Percentiles rank a stretch among this genome's conserved stretches.
These are phyloP conservation scores for Calonectria pseudoreteaudii DNA, from an alignment of 2,329 filamentous ascomycete species.

Conservation along the genomic window DNA sequence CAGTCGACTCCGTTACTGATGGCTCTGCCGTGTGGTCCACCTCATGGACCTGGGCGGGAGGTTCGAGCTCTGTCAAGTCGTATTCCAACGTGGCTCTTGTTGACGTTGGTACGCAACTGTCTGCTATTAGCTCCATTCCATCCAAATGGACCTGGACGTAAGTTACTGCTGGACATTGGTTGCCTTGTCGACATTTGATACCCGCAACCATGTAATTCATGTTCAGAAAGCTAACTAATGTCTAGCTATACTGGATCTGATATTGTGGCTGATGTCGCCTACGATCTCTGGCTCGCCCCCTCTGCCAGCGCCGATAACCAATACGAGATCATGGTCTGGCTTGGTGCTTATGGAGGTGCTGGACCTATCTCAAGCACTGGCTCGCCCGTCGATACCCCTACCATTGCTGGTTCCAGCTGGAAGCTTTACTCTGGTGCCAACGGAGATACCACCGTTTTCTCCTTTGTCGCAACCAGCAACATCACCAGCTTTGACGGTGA, in stretches of 20 bases:
- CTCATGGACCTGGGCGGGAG: slow-evolving; percentile 56
- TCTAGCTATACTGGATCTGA: slow-evolving; percentile 49
- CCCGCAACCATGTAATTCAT: neutral
- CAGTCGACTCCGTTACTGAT: slow-evolving; percentile 48
- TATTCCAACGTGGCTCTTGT: slow-evolving; percentile 55
- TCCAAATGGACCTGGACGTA: slow-evolving; percentile 47
- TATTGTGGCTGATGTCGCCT: slow-evolving; percentile 67
- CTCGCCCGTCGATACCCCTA: slow-evolving; percentile 53
- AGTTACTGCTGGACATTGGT: neutral
- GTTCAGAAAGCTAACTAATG: neutral
- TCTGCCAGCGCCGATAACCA: slow-evolving; percentile 56
- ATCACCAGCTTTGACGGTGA: slow-evolving; percentile 68
- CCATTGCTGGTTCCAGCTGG: slow-evolving; percentile 66
- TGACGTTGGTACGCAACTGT: slow-evolving; percentile 48
- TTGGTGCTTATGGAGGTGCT: slow-evolving; percentile 67
- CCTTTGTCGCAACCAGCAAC: slow-evolving; percentile 57
- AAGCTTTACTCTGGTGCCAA: slow-evolving; percentile 72
- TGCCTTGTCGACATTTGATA: neutral
- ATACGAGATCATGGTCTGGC: slow-evolving; percentile 77
- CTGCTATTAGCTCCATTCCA: slow-evolving; percentile 49
- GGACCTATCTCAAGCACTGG: slow-evolving; percentile 59
- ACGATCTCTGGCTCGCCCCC: slow-evolving; percentile 69
- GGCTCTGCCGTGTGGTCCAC: slow-evolving; percentile 55
- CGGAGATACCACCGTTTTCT: slow-evolving; percentile 69
- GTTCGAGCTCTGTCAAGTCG: slow-evolving; percentile 54